Evolutionary conservation across 1,284 basidiomycete species (phyloP).

Genomic region (Butyriboletus appendiculatus): DNA sequence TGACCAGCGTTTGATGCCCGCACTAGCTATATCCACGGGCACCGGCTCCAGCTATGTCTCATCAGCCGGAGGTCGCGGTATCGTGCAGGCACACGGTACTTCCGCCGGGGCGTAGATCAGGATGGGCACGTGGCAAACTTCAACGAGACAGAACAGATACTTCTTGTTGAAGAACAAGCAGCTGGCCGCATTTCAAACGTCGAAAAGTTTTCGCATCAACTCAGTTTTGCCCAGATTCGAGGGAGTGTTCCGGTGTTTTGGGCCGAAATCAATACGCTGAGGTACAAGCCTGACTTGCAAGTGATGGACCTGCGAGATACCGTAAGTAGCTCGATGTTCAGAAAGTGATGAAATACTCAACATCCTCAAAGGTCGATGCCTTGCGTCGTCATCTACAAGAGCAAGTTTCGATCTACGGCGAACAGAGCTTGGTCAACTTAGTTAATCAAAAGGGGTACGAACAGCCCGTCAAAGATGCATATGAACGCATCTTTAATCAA

Average conservation of each 20-base stretch:
- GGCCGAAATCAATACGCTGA: conserved; percentile 95
- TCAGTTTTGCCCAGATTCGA: conserved; percentile 92
- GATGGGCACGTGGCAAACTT: conserved; percentile 88
- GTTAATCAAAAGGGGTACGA: conserved; percentile 97
- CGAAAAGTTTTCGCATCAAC: conserved; percentile 58
- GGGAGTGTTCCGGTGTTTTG: conserved; percentile 96
- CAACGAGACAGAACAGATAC: conserved; percentile 93
- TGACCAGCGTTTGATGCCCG: conserved; percentile 85
- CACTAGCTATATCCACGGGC: conserved; percentile 74
- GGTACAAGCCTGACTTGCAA: conserved; percentile 97
- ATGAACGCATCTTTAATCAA: conserved; percentile 77
- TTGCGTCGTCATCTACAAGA: conserved; percentile 77
- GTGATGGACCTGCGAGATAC: conserved; percentile 92
- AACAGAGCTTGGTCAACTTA: conserved; percentile 85
- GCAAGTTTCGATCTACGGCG: conserved; percentile 79
- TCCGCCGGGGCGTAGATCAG: conserved; percentile 90
- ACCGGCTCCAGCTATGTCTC: conserved; percentile 83
- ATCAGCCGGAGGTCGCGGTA: conserved; percentile 93
- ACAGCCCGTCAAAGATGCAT: conserved; percentile 94
- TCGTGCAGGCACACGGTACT: conserved; percentile 96
- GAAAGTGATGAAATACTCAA: conserved; percentile 7
- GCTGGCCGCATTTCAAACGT: conserved; percentile 42
- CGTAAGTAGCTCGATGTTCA: conserved; percentile 43
- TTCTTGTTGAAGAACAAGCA: conserved; percentile 70
- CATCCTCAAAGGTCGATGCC: conserved; percentile 58